phyloP scores from a whole-genome alignment of 306 rosid species.

The Chamaecrista fasciculata region DNA sequence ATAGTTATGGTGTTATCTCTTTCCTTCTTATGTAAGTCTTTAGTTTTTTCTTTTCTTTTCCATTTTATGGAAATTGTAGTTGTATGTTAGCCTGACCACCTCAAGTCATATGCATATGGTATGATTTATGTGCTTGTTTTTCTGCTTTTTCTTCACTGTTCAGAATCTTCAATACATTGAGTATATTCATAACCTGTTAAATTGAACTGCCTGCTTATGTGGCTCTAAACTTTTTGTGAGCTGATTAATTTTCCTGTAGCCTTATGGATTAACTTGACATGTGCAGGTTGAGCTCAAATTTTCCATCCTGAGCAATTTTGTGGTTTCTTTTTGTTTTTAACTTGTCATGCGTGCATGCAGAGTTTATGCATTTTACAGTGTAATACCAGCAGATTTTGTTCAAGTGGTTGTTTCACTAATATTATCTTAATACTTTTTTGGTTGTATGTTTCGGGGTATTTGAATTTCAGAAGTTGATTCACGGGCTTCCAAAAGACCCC shows the following conservation, averaged over 20 bases:
- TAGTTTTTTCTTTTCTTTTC: not conserved
- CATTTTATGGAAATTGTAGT: not conserved
- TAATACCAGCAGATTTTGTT: not conserved
- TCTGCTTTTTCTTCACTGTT: not conserved
- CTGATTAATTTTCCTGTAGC: not conserved
- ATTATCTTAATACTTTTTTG: not conserved
- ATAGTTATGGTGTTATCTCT: too few species aligned
- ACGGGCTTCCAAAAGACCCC: conserved; percentile 74
- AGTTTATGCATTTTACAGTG: not conserved
- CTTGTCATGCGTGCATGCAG: not conserved
- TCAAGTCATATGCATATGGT: not conserved
- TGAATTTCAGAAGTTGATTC: conserved; percentile 62
- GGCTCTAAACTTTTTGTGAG: not conserved
- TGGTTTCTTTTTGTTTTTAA: not conserved
- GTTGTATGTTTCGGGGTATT: conserved; percentile 29
- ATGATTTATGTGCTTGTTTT: not conserved
- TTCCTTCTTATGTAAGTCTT: too few species aligned
- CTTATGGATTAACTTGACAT: not conserved
- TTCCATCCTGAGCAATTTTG: conserved; percentile 19
- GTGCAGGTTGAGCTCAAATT: not conserved
- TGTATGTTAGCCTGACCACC: too few species aligned
- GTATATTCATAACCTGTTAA: not conserved
- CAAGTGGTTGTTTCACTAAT: conserved; percentile 8
- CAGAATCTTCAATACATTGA: not conserved
- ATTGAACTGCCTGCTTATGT: not conserved